A percentile compares a stretch with the other conserved stretches of the same genome.
phyloP scores from a whole-genome alignment of 2,329 filamentous ascomycete genomes.

The Hymenoscyphus salicellus region DNA sequence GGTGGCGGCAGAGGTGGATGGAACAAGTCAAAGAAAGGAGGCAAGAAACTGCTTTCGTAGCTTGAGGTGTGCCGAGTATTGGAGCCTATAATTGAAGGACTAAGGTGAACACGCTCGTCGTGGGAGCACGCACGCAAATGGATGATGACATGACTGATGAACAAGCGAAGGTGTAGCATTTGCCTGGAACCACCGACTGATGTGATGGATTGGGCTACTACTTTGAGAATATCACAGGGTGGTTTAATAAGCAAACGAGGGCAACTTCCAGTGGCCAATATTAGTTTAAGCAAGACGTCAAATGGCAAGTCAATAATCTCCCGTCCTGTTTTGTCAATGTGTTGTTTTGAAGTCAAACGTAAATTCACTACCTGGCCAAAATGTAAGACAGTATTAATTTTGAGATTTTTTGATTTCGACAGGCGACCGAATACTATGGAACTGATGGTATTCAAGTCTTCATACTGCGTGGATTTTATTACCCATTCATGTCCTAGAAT shows the following conservation, averaged over 20 bases:
- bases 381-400: background rate
- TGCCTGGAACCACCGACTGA: background rate
- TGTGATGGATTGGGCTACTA: background rate
- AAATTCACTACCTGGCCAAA: background rate
- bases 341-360: background rate
- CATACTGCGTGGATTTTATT: background rate
- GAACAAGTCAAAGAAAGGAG: background rate
- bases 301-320: background rate
- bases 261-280: background rate
- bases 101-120: background rate
- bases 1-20: background rate
- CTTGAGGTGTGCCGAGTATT: background rate
- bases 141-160: slow-evolving; percentile 2
- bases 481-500: background rate
- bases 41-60: background rate
- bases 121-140: background rate
- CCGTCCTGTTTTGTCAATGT: background rate
- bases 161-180: background rate
- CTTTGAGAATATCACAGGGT: background rate
- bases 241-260: background rate
- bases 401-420: background rate
- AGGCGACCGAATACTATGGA: background rate
- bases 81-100: background rate
- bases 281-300: background rate
- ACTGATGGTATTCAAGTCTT: background rate